phyloP scores from a whole-genome alignment of 352 stramenopile species.

The Phytophthora quininea region DNA sequence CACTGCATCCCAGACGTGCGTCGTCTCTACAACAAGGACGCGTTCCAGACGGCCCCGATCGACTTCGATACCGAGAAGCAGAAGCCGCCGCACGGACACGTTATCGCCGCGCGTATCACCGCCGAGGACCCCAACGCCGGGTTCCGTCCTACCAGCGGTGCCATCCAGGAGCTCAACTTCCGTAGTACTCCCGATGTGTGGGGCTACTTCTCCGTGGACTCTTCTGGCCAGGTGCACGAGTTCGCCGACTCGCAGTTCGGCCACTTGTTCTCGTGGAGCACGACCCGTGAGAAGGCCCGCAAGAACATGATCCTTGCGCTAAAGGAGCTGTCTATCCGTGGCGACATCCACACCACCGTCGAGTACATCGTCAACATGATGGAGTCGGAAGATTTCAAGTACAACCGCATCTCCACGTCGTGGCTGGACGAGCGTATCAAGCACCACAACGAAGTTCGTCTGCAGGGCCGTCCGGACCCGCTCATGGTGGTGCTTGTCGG shows the following conservation, averaged over 20 bases:
- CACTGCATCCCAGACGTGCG: constrained; percentile 98
- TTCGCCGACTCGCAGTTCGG: constrained; percentile 99
- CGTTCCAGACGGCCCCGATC: constrained; percentile 93
- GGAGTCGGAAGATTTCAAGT: constrained; percentile 98
- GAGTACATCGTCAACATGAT: constrained; percentile 99
- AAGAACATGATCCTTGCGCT: constrained; percentile 99
- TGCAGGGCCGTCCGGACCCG: constrained; percentile 83
- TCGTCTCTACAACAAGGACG: constrained; percentile 96
- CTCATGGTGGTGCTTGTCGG: constrained; percentile 90
- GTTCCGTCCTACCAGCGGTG: constrained; percentile 98
- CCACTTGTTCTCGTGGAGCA: constrained; percentile 98
- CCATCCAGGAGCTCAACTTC: constrained; percentile 99
- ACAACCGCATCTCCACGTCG: constrained; percentile 98
- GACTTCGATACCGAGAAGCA: constrained; percentile 94
- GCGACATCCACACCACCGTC: constrained; percentile 99
- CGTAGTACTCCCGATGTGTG: constrained; percentile 98
- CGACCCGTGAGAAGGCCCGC: constrained; percentile 95
- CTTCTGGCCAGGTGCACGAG: constrained; percentile 98
- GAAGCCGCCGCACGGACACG: constrained; percentile 91
- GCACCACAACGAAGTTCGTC: constrained; percentile 89
- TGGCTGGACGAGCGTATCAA: constrained; percentile 99
- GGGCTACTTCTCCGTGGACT: constrained; percentile 99
- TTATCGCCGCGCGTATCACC: constrained; percentile 99
- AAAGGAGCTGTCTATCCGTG: constrained; percentile 99
- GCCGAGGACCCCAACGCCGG: constrained; percentile 99